Conservation (phyloP, 768 basidiomycete genomes). For the Termitomyces eurrhizus region DNA sequence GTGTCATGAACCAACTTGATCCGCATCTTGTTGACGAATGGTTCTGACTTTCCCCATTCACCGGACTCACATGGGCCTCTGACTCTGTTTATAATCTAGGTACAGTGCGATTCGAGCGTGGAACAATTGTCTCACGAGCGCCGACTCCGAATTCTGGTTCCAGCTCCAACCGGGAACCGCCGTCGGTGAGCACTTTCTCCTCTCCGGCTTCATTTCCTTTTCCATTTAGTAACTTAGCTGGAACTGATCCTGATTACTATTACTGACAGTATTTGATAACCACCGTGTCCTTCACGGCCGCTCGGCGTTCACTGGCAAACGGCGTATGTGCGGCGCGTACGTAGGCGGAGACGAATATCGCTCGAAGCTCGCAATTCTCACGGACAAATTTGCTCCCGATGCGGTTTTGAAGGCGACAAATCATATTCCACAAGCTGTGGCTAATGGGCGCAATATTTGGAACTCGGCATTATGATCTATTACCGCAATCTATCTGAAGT, state of each 20-base stretch:
- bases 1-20: slow-evolving; percentile 63
- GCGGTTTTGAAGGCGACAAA: slow-evolving; percentile 23
- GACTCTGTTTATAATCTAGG: slow-evolving; percentile 29
- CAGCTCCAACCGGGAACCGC: slow-evolving; percentile 86
- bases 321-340: slow-evolving; percentile 96
- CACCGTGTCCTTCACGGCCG: slow-evolving; percentile 93
- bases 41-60: slow-evolving; percentile 28
- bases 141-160: slow-evolving; percentile 90
- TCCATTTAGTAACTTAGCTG: not conserved
- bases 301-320: slow-evolving; percentile 82
- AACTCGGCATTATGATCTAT: slow-evolving; percentile 42
- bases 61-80: not conserved
- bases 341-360: slow-evolving; percentile 87
- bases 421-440: slow-evolving; percentile 17
- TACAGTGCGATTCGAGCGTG: slow-evolving; percentile 81
- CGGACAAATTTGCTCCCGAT: slow-evolving; percentile 50
- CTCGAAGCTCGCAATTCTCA: slow-evolving; percentile 69
- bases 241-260: not conserved
- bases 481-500: not conserved
- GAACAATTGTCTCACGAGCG: slow-evolving; percentile 69
- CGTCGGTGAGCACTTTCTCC: slow-evolving; percentile 49
- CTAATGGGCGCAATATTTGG: slow-evolving; percentile 54
- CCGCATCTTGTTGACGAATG: slow-evolving; percentile 69
- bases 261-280: slow-evolving; percentile 73
- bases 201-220: not conserved